A percentile compares a stretch with the other conserved stretches of the same genome.
phyloP scores from a whole-genome alignment of 1,139 yeast species.

The Groenewaldozyma auringiensis region DNA sequence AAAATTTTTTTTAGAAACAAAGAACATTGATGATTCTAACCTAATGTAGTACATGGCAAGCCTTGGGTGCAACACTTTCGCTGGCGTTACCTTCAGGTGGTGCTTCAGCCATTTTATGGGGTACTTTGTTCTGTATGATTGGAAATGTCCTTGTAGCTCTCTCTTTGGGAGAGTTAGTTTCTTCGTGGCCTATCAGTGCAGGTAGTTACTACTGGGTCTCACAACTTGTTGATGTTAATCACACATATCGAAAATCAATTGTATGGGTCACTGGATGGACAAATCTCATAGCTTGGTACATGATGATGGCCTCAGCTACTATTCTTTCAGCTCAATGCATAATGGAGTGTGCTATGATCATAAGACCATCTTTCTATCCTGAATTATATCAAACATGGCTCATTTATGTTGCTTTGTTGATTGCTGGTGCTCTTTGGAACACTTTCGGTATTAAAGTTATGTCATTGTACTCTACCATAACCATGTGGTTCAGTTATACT shows the following conservation, averaged over 20 bases:
- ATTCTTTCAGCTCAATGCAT: conserved; percentile 13
- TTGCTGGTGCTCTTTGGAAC: conserved; percentile 12
- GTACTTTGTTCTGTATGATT: conserved; percentile 11
- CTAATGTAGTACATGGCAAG: conserved; percentile 17
- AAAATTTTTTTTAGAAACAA: no score
- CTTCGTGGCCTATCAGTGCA: conserved; percentile 14
- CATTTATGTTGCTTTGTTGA: conserved; percentile 9
- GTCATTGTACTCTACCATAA: conserved; percentile 10
- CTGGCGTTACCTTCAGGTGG: conserved; percentile 12
- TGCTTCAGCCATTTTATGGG: conserved; percentile 14
- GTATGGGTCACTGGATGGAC: conserved; percentile 15
- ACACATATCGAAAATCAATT: conserved; percentile 5
- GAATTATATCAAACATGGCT: conserved; percentile 13
- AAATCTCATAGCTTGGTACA: conserved; percentile 14
- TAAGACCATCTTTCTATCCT: conserved; percentile 8
- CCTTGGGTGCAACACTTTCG: conserved; percentile 14
- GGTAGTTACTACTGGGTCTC: conserved; percentile 15
- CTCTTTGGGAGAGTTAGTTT: conserved; percentile 13
- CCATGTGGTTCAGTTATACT: conserved; percentile 19
- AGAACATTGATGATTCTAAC: no score
- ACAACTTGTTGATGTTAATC: conserved; percentile 10
- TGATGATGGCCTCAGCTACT: conserved; percentile 14
- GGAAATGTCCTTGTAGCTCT: conserved; percentile 7
- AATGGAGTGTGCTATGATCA: conserved; percentile 11
- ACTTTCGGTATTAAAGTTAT: conserved; percentile 12